A percentile compares a stretch with the other conserved stretches of the same genome.
phyloP scores from a whole-genome alignment of 78 protist genomes.

The Chrysochromulina tobinii region DNA sequence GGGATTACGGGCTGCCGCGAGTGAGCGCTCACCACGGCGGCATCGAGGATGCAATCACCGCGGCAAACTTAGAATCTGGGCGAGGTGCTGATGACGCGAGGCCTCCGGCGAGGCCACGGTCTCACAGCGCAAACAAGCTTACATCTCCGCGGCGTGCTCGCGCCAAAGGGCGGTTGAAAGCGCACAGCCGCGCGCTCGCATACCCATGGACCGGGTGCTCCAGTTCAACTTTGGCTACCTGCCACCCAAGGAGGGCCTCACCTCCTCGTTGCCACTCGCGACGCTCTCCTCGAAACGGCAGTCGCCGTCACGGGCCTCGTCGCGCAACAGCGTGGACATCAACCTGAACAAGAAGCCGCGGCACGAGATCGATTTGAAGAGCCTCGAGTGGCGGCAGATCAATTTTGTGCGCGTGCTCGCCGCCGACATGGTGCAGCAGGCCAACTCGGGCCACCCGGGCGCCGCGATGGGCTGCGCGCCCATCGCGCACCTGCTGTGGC shows the following conservation, averaged over 20 bases:
- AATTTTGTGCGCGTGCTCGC: slow-evolving; percentile 66
- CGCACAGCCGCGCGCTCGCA: too few species aligned
- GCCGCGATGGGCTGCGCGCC: slow-evolving; percentile 94
- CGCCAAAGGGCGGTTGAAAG: too few species aligned
- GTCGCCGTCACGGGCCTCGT: neutral
- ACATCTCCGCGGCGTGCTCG: too few species aligned
- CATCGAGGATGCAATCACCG: too few species aligned
- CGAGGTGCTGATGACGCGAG: too few species aligned
- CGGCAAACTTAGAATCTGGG: too few species aligned
- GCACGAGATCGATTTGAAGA: neutral
- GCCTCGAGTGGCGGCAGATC: neutral
- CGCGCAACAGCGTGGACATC: neutral
- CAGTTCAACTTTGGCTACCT: slow-evolving; percentile 24
- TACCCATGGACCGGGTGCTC: neutral
- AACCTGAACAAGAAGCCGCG: neutral
- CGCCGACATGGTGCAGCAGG: slow-evolving; percentile 83
- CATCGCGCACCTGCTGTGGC: slow-evolving; percentile 79
- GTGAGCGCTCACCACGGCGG: too few species aligned
- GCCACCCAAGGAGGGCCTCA: neutral
- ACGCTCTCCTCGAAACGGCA: neutral
- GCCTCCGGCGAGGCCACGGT: too few species aligned
- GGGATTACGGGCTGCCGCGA: too few species aligned
- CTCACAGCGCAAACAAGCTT: too few species aligned
- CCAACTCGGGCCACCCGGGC: slow-evolving; percentile 93
- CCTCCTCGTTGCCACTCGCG: neutral